Evolutionary conservation across 768 basidiomycete genomes (phyloP), one percentile per base, ranked within the genome.

Genomic region (Pisolithus sp.): DNA sequence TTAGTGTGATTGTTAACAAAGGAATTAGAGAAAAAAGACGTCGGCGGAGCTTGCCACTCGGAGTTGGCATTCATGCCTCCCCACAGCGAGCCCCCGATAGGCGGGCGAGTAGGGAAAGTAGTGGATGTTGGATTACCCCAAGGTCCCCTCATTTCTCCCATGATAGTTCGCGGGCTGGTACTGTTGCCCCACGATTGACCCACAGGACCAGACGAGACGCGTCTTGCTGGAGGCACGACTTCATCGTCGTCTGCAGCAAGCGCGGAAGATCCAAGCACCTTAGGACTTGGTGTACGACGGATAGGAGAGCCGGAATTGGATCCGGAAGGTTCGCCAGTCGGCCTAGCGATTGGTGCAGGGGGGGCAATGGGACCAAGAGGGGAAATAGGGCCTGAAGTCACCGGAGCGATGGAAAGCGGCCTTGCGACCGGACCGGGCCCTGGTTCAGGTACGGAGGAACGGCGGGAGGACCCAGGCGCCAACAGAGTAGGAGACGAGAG

Each of bases 201-300:
- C 10, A 77, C 73, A 3, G 68, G 68, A 42, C 71, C 68, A 34
- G 66, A 67, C 0, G 64, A 70, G 38, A 65, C 67, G 7, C 78
- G 71, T 45, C 80, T 66, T 36, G 78, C 70, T 10, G 76, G 68
- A 38, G 75, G 68, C 15, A 90, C 78, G 10, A 89, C 84, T 62
- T 90, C 88, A 62, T 91, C 89, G 54, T 88, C 88, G 53, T 89
- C 87, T 13, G 86, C 80, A 3, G 82, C 80, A 18, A 90, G 75
- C 18, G 89, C 88, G 5, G 85, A 85, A 13, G 88, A 89, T 12
- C 89, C 89, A 7, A 89, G 72, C 34, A 83, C 69, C 62, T 89
- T 89, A 8, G 78, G 78, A 53, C 76, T 78, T 4, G 77, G 75
- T 34, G 78, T 76, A 9, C 76, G 73, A 42, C 73, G 70, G 17